A percentile compares a stretch with the other conserved stretches of the same genome.
Conservation (phyloP, 2,329 filamentous ascomycete species). For the Metarhizium anisopliae region DNA sequence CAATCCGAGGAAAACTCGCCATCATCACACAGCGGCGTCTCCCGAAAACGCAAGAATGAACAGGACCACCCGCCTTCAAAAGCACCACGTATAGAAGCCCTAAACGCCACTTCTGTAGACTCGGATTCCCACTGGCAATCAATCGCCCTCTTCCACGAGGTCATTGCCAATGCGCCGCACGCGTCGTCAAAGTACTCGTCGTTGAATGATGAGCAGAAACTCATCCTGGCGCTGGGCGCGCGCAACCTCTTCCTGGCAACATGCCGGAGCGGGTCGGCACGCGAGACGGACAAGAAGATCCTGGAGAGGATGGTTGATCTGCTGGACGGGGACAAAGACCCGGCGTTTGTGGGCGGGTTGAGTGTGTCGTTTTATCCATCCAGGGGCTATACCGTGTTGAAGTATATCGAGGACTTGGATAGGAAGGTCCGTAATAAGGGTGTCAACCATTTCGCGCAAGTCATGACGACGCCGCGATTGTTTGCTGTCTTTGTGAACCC, state of each 20-base stretch:
- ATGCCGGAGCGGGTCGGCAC: not conserved
- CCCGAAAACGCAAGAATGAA: not conserved
- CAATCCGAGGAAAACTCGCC: not conserved
- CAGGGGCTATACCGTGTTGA: not conserved
- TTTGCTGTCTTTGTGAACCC: conserved; percentile 8
- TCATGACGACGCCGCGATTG: conserved; percentile 4
- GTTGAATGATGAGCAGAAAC: conserved; percentile 4
- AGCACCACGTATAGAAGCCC: not conserved
- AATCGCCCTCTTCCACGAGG: conserved; percentile 6
- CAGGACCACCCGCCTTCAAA: not conserved
- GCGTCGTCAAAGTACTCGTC: not conserved
- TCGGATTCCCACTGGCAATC: conserved; percentile 1
- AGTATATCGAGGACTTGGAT: conserved; percentile 5
- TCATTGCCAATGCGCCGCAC: conserved; percentile 1
- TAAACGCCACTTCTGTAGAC: not conserved
- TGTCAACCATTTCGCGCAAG: conserved; percentile 5
- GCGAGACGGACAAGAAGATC: conserved; percentile 5
- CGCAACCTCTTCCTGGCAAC: conserved; percentile 7
- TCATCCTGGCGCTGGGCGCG: conserved; percentile 6
- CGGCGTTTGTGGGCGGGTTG: not conserved
- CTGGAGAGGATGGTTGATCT: conserved; percentile 2
- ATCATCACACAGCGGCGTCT: too few species aligned
- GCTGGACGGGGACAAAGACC: not conserved
- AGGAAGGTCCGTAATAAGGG: not conserved
- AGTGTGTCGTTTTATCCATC: conserved; percentile 5